Conservation (phyloP, 2,329 filamentous ascomycete species). For the Botrytis squamosa region DNA sequence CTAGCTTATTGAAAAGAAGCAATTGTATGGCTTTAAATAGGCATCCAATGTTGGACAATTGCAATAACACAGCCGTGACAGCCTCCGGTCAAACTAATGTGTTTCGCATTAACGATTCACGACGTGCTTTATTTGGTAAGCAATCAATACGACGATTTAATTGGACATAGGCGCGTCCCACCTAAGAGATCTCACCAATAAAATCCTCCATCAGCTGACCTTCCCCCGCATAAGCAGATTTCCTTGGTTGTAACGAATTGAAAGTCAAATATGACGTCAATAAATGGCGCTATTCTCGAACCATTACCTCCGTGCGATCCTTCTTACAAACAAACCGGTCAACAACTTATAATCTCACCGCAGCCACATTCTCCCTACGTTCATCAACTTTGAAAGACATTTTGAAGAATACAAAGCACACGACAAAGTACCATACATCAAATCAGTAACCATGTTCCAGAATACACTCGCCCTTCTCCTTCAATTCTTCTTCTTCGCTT, state of each 20-base stretch:
- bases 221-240: background rate
- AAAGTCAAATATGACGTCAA: constrained; percentile 12
- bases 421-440: background rate
- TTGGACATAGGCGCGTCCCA: background rate
- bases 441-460: constrained; percentile 23
- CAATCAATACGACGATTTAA: background rate
- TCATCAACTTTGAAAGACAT: background rate
- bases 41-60: background rate
- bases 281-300: background rate
- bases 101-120: background rate
- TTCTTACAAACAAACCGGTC: background rate
- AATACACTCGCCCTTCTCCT: constrained; percentile 45
- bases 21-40: background rate
- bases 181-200: background rate
- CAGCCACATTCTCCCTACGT: background rate
- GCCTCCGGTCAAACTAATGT: background rate
- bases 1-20: background rate
- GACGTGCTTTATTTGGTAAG: background rate
- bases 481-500: constrained; percentile 51
- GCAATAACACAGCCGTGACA: background rate
- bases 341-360: constrained; percentile 4
- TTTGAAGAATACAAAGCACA: background rate
- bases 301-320: background rate
- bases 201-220: background rate
- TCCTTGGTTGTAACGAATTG: background rate